phyloP scores from a whole-genome alignment of 208 protist species.

The Phytomonas francai region DNA sequence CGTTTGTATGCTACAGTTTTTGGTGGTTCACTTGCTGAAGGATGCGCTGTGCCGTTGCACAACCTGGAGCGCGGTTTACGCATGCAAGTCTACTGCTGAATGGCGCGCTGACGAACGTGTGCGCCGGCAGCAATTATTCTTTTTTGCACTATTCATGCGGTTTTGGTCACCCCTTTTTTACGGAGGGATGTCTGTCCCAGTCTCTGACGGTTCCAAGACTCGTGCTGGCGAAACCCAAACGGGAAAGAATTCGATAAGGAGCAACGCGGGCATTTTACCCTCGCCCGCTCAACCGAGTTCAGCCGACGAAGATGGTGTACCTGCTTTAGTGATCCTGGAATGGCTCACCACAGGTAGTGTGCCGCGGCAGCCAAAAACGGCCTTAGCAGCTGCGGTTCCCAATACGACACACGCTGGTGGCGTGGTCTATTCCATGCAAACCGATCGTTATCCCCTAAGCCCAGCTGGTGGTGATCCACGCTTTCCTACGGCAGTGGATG shows the following conservation, averaged over 20 bases:
- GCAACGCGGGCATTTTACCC: not conserved
- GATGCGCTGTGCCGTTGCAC: constrained; percentile 55
- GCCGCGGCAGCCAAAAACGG: constrained; percentile 6
- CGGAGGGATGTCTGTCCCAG: constrained; percentile 15
- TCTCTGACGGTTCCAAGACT: not conserved
- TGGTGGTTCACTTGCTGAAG: constrained; percentile 61
- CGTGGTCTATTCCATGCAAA: not conserved
- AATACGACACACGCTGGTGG: not conserved
- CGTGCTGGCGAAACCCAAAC: not conserved
- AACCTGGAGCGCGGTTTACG: constrained; percentile 70
- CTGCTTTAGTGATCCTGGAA: constrained; percentile 53
- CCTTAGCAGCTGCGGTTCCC: constrained; percentile 7
- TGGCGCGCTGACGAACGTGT: constrained; percentile 44
- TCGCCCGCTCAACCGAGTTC: constrained; percentile 5
- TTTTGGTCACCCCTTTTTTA: constrained; percentile 79
- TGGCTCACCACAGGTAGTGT: constrained; percentile 52
- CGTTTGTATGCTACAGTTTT: constrained; percentile 63
- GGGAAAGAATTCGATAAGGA: not conserved
- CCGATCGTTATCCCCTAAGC: not conserved
- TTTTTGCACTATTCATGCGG: constrained; percentile 62
- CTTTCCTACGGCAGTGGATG: not conserved
- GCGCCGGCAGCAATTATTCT: constrained; percentile 77
- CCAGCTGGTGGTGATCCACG: not conserved
- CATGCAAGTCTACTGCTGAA: constrained; percentile 20
- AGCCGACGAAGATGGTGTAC: constrained; percentile 24